phyloP scores from a whole-genome alignment of 2,329 filamentous ascomycete genomes.

The Fusarium agapanthi region DNA sequence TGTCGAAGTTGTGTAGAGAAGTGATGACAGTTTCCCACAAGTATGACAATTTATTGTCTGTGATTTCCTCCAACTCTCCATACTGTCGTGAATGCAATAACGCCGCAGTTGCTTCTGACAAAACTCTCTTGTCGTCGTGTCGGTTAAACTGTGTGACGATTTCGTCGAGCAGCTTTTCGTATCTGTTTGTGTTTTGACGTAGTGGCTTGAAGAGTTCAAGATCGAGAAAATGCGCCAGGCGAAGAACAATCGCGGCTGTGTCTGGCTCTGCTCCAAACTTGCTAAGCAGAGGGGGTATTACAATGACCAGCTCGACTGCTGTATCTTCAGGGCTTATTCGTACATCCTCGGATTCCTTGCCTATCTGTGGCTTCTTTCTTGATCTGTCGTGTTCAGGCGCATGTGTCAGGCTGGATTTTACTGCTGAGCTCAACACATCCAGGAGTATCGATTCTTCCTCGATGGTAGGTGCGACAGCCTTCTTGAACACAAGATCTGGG shows the following conservation, averaged over 20 bases:
- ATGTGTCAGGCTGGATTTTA: constrained; percentile 76
- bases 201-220: constrained; percentile 89
- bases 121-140: constrained; percentile 86
- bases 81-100: constrained; percentile 86
- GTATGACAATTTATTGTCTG: constrained; percentile 79
- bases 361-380: constrained; percentile 65
- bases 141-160: constrained; percentile 93
- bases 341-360: constrained; percentile 65
- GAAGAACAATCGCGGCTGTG: constrained; percentile 85
- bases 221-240: constrained; percentile 86
- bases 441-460: constrained; percentile 86
- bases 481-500: constrained; percentile 71
- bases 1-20: constrained; percentile 75
- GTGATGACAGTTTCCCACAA: constrained; percentile 88
- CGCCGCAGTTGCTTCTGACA: constrained; percentile 83
- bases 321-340: constrained; percentile 69
- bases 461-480: constrained; percentile 75
- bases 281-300: constrained; percentile 86
- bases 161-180: constrained; percentile 84
- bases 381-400: constrained; percentile 70
- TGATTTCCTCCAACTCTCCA: constrained; percentile 87
- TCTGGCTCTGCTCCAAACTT: constrained; percentile 92
- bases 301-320: constrained; percentile 77
- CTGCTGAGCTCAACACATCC: constrained; percentile 84
- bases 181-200: constrained; percentile 83